Evolutionary conservation across 352 stramenopile genomes (phyloP).

Genomic region (Phytopythium mirpurense): DNA sequence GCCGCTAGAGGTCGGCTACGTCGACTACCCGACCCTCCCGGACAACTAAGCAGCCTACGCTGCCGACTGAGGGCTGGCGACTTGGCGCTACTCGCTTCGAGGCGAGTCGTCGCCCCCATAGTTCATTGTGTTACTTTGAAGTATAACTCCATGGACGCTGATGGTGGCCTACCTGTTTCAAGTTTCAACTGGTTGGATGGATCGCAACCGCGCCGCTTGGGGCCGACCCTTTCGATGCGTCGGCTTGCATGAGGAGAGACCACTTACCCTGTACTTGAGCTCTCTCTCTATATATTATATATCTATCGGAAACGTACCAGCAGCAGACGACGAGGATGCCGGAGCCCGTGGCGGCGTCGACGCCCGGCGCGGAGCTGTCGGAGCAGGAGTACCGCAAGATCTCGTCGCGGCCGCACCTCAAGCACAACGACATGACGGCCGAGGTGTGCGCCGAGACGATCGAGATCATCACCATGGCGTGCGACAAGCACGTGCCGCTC

Average conservation of each 20-base stretch:
- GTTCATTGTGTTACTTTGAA: too few species aligned
- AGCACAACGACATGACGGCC: conserved; percentile 88
- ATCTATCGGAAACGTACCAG: too few species aligned
- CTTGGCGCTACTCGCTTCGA: too few species aligned
- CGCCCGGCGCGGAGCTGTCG: conserved; percentile 37
- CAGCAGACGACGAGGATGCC: conserved; percentile 23
- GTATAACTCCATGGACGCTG: too few species aligned
- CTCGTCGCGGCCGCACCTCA: conserved; percentile 73
- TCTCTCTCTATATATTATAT: too few species aligned
- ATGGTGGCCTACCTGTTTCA: too few species aligned
- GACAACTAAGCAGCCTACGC: conserved; percentile 7
- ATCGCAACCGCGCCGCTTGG: neutral
- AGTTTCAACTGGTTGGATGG: too few species aligned
- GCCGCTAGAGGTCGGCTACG: conserved; percentile 16
- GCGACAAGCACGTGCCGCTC: conserved; percentile 91
- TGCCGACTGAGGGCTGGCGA: too few species aligned
- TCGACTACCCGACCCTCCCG: conserved; percentile 14
- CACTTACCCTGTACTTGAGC: too few species aligned
- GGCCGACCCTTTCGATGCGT: neutral
- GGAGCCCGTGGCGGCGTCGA: conserved; percentile 40
- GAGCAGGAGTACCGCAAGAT: conserved; percentile 83
- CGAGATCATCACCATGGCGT: conserved; percentile 95
- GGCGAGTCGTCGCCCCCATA: too few species aligned
- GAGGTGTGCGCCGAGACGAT: conserved; percentile 94
- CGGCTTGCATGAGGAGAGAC: too few species aligned